Base-by-base conservation (phyloP, 2,329 filamentous ascomycete species). In the Scopulariopsis brevicaulis region DNA sequence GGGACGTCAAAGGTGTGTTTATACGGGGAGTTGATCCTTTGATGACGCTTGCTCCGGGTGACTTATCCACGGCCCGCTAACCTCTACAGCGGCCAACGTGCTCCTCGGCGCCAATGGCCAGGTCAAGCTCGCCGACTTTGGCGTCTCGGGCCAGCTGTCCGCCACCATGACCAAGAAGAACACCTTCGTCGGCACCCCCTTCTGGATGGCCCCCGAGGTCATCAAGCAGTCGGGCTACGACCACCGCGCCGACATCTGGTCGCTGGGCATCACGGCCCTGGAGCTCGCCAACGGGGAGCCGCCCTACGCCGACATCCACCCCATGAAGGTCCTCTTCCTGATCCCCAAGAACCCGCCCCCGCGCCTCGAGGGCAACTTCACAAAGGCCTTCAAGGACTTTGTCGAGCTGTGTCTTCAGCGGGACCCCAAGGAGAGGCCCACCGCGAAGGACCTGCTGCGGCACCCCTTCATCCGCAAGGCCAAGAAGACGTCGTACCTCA, bases 161-260 rank as follows among this genome's bases (percentile, higher is more conserved):
- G 93, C 93, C 7, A 99, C 93, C 55, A 97, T 97, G 92, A 96
- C 93, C 62, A 97, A 97, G 79, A 97, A 97, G 76, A 97, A 97
- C 69, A 97, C 93, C 0, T 99, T 97, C 70, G 93, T 99, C 35
- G 94, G 94, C 37, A 97, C 93, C 0, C 93, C 94, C 1, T 99
- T 97, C 70, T 99, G 94, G 94, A 99, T 99, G 93, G 93, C 94
- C 2, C 93, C 93, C 12, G 93, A 99, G 73, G 93, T 97, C 58
- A 99, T 99, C 71, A 96, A 96, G 74, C 93, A 99, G 71, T 96
- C 91, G 59, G 93, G 93, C 54, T 96, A 97, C 75, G 93, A 96
- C 71, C 90, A 96, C 74, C 96, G 96, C 74, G 93, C 93, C 52
- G 93, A 97, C 68, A 96, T 97, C 59, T 97, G 93, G 93, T 96